Conservation (phyloP, 2,329 filamentous ascomycete genomes). For the Scedosporium apiospermum region DNA sequence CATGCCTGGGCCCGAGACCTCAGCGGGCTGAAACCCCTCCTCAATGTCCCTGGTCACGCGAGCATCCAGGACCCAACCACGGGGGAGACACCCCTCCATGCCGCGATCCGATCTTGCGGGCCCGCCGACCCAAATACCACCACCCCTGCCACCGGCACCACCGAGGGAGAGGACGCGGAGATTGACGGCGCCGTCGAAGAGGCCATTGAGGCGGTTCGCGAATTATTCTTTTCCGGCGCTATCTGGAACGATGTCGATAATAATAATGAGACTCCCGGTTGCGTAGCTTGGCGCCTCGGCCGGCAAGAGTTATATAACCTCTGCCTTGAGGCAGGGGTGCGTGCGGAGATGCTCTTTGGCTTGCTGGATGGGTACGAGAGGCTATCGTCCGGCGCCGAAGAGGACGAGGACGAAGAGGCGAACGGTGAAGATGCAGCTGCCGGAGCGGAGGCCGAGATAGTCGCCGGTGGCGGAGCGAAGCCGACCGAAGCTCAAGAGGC, state of each 20-base stretch:
- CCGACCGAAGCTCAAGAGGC: constrained; percentile 16
- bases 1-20: constrained; percentile 54
- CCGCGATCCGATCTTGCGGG: constrained; percentile 71
- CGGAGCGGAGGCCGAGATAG: constrained; percentile 19
- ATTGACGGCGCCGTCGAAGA: constrained; percentile 41
- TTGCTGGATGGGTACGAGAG: constrained; percentile 74
- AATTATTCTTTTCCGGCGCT: constrained; percentile 77
- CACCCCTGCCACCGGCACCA: neutral
- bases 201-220: constrained; percentile 58
- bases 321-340: constrained; percentile 81
- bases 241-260: constrained; percentile 95
- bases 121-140: constrained; percentile 21
- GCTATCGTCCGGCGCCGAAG: constrained; percentile 46
- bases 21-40: constrained; percentile 56
- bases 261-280: constrained; percentile 84
- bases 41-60: constrained; percentile 53
- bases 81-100: constrained; percentile 80
- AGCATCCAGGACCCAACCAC: constrained; percentile 78
- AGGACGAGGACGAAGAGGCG: constrained; percentile 30
- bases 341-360: constrained; percentile 79
- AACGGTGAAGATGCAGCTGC: constrained; percentile 11
- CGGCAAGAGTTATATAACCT: constrained; percentile 64
- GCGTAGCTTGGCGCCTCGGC: constrained; percentile 64
- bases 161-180: constrained; percentile 15
- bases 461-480: constrained; percentile 15